Evolutionary conservation across 108 stramenopile genomes (phyloP), one percentile per base, ranked within the genome.

Genomic region (Nitzschia putrida): DNA sequence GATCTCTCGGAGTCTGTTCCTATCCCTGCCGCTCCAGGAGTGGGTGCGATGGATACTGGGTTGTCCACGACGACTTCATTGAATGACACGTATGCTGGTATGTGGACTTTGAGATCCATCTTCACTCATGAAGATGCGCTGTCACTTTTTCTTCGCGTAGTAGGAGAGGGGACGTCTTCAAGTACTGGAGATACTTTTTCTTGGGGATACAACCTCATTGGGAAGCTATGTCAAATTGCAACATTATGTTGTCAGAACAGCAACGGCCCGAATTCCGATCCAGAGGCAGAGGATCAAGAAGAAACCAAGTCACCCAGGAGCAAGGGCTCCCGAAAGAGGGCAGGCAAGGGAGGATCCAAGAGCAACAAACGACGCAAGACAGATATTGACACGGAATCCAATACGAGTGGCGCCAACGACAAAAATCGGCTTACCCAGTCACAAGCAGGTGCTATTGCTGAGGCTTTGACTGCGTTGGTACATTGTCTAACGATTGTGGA

Each of bases 391-490:
- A 20, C 55, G 24, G 55, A 3, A 56, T 49, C 47, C 47, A 49
- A 49, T 4, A 5, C 18, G 3, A 49, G n/a, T 49, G 47, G 2
- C 47, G 6, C 47, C 14, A 6, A 3, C 47, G 18, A 49, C 14
- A 49, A 49, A 5, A 18, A 18, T 49, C 51, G 54, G 23, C 57
- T 76, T 38, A 25, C 58, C 40, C 8, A 26, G 18, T 13, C 39
- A 69, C 47, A 53, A 21, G 67, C 53, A 14, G 25, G 24, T 11
- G 57, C 69, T 21, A 61, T 64, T 29, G 63, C 8, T 18, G 42
- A 60, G n/a, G 64, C 69, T 20, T 71, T 77, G 76, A 77, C 24
- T 25, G 64, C 64, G 14, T 41, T 77, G 16, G 18, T 18, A 22
- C 18, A 52, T 18, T 70, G 69, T 29, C 53, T 77, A 20, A 57